Percentiles rank a stretch among this genome's conserved stretches.
phyloP scores from a whole-genome alignment of 345 rosid genomes.

The Pistacia atlantica region DNA sequence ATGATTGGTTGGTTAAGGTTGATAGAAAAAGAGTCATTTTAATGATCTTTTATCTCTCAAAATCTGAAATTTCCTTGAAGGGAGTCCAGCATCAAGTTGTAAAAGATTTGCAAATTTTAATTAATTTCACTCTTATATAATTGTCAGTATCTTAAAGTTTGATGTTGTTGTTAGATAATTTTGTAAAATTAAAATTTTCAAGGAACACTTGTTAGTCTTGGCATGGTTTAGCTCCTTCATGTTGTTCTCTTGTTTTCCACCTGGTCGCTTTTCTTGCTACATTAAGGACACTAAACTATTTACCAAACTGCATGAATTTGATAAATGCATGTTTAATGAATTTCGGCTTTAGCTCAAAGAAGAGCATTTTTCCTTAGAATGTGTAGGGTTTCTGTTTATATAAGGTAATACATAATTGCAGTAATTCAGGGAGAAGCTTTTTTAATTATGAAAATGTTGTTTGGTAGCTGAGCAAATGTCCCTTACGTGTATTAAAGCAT shows the following conservation, averaged over 20 bases:
- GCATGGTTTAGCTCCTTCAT: not conserved
- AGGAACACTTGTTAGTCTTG: not conserved
- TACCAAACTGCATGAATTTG: not conserved
- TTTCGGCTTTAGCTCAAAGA: not conserved
- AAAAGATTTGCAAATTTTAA: too few relatives aligned
- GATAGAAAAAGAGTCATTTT: not conserved
- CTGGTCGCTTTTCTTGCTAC: not conserved
- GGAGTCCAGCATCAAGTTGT: too few relatives aligned
- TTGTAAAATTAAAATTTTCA: not conserved
- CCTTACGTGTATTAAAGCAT: not conserved
- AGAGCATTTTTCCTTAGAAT: too few relatives aligned
- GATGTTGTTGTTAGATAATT: not conserved
- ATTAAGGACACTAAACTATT: not conserved
- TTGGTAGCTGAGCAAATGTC: not conserved
- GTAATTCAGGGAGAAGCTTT: not conserved
- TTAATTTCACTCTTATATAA: not conserved
- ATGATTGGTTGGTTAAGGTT: not conserved
- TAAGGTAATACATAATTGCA: not conserved
- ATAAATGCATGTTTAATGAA: not conserved
- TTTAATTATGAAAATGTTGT: not conserved
- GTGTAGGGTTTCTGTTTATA: not conserved
- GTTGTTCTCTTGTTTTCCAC: not conserved
- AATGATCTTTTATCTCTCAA: too few relatives aligned
- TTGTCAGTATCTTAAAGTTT: not conserved
- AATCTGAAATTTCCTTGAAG: too few relatives aligned